Evolutionary conservation across 1,284 basidiomycete species (phyloP).

Genomic region (Boletellus sp.): DNA sequence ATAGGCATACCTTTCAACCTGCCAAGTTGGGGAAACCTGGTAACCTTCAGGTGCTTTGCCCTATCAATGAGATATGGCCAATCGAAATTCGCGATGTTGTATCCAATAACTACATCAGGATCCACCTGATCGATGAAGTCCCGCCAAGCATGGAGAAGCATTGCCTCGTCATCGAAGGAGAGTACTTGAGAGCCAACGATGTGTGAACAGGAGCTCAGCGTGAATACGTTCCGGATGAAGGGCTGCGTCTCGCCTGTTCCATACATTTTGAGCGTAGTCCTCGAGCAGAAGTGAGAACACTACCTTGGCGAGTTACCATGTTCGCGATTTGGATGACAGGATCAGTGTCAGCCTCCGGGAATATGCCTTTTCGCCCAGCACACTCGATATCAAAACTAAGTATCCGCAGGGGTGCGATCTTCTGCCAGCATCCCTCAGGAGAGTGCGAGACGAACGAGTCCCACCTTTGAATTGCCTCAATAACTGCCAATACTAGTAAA

Average conservation of each 20-base stretch:
- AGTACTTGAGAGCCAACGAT: constrained; percentile 94
- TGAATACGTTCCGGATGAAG: constrained; percentile 95
- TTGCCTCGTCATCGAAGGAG: constrained; percentile 73
- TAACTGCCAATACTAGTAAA: neutral
- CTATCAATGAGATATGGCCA: constrained; percentile 91
- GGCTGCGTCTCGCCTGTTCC: constrained; percentile 75
- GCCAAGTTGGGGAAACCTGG: constrained; percentile 76
- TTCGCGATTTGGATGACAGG: constrained; percentile 97
- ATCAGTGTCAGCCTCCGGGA: constrained; percentile 84
- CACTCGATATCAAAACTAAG: constrained; percentile 98
- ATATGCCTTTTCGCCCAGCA: constrained; percentile 92
- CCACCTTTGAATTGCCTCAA: constrained; percentile 49
- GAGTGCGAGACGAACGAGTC: constrained; percentile 82
- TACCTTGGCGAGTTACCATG: constrained; percentile 95
- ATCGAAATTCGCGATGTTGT: constrained; percentile 91
- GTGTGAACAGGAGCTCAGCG: constrained; percentile 86
- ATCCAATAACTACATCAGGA: constrained; percentile 91
- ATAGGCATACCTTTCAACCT: constrained; percentile 62
- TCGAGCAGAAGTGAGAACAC: neutral
- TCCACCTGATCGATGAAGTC: constrained; percentile 86
- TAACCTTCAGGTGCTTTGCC: constrained; percentile 74
- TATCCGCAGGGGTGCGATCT: constrained; percentile 85
- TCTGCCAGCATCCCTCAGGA: constrained; percentile 87
- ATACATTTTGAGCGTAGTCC: constrained; percentile 2
- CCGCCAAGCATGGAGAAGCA: constrained; percentile 77